Percentiles rank a stretch among this genome's conserved stretches.
phyloP scores from a whole-genome alignment of 2,329 filamentous ascomycete genomes.

The Verticillium albo-atrum region DNA sequence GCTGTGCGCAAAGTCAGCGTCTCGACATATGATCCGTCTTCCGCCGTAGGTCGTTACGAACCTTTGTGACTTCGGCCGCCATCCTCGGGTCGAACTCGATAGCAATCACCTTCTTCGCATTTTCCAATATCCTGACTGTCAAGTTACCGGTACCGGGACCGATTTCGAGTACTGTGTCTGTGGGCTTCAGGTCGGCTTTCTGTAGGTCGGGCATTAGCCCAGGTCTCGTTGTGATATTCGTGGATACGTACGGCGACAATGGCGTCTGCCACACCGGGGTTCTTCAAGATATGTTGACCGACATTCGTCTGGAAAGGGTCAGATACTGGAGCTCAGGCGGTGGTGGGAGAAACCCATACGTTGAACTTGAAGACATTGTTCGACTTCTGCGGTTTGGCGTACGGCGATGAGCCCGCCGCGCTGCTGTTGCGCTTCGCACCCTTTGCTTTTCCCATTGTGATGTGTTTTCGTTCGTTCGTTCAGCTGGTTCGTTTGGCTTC shows the following conservation, averaged over 20 bases:
- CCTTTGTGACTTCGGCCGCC: conserved; percentile 92
- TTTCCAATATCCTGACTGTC: conserved; percentile 83
- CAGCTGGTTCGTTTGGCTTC: neutral
- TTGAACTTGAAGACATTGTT: conserved; percentile 98
- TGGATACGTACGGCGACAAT: conserved; percentile 37
- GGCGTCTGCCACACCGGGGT: conserved; percentile 75
- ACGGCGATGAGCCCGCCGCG: conserved; percentile 21
- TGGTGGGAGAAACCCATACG: conserved; percentile 56
- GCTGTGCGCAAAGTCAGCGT: conserved; percentile 64
- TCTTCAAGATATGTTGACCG: conserved; percentile 79
- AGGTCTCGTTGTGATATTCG: neutral
- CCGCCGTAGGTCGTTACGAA: neutral
- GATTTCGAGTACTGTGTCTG: conserved; percentile 85
- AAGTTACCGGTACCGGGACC: conserved; percentile 87
- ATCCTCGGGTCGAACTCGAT: conserved; percentile 95
- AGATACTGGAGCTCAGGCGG: conserved; percentile 32
- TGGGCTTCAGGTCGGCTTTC: conserved; percentile 87
- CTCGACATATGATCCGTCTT: conserved; percentile 28
- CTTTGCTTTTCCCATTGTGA: conserved; percentile 48
- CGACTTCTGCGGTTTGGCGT: conserved; percentile 14
- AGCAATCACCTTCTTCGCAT: conserved; percentile 75
- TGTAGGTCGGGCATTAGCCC: conserved; percentile 36
- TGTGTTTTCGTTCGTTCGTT: neutral
- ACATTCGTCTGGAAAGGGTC: conserved; percentile 5
- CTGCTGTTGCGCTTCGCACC: conserved; percentile 48